These are phyloP conservation scores for Penicillium sp. DNA, from an alignment of 2,329 filamentous ascomycete genomes.

Conservation along the genomic window DNA sequence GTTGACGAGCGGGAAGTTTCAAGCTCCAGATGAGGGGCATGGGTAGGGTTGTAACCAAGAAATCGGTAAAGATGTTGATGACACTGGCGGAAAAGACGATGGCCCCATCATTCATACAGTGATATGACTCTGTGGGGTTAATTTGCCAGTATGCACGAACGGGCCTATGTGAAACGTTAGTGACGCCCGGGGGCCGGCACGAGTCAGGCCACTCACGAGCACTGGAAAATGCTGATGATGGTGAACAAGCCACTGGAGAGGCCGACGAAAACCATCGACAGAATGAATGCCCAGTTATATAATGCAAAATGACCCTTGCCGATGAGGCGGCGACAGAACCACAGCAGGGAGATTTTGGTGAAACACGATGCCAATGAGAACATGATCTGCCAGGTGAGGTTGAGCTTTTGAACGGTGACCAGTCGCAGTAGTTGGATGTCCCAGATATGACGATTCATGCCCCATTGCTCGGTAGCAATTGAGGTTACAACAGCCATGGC, in stretches of 20 bases:
- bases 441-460: conserved; percentile 46
- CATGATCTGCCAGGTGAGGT: conserved; percentile 39
- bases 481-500: conserved; percentile 37
- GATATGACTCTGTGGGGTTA: conserved; percentile 24
- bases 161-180: conserved; percentile 26
- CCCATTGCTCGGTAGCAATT: conserved; percentile 34
- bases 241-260: conserved; percentile 34
- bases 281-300: conserved; percentile 29
- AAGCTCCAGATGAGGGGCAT: conserved; percentile 45
- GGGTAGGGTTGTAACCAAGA: conserved; percentile 37
- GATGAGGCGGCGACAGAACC: conserved; percentile 38
- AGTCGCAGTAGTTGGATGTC: conserved; percentile 37
- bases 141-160: conserved; percentile 38
- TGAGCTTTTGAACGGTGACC: conserved; percentile 35
- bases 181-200: no score
- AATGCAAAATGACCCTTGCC: conserved; percentile 29
- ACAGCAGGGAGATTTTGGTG: conserved; percentile 42
- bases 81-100: conserved; percentile 38
- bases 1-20: conserved; percentile 37
- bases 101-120: conserved; percentile 31
- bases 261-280: conserved; percentile 34
- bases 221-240: conserved; percentile 41
- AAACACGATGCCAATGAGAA: conserved; percentile 38
- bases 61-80: conserved; percentile 41
- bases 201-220: conserved; percentile 35